A percentile compares a stretch with the other conserved stretches of the same genome.
phyloP scores from a whole-genome alignment of 495 filamentous ascomycete species.

The Penicillium flavigenum region DNA sequence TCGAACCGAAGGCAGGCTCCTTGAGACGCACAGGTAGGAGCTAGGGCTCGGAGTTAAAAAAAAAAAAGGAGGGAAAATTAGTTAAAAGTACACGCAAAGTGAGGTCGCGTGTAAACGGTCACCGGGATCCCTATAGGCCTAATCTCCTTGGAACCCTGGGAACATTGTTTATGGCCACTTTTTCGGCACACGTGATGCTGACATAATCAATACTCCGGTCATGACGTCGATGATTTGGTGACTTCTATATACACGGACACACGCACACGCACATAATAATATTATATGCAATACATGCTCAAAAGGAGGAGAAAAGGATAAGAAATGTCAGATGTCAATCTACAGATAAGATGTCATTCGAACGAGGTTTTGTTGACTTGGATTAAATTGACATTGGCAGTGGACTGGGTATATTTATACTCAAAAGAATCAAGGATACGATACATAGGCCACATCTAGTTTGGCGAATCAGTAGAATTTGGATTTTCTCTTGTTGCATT shows the following conservation, averaged over 20 bases:
- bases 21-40: neutral
- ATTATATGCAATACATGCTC: neutral
- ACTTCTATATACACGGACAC: neutral
- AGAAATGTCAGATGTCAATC: no score
- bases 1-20: slow-evolving; percentile 5
- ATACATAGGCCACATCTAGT: neutral
- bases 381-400: neutral
- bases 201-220: slow-evolving; percentile 4
- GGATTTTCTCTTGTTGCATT: neutral
- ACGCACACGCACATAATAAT: no score
- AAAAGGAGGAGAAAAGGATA: neutral
- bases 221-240: slow-evolving; percentile 16
- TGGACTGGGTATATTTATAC: neutral
- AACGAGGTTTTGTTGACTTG: neutral
- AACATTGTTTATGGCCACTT: slow-evolving; percentile 27
- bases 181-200: slow-evolving; percentile 26
- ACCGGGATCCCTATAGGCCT: slow-evolving; percentile 10
- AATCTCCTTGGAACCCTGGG: slow-evolving; percentile 11
- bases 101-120: slow-evolving; percentile 13
- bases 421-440: neutral
- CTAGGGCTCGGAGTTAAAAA: neutral
- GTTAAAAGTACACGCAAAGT: slow-evolving; percentile 1
- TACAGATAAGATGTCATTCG: neutral
- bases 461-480: neutral
- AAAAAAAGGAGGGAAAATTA: neutral